Conservation (phyloP, 2,329 filamentous ascomycete genomes). For the Penicillium sp. region DNA sequence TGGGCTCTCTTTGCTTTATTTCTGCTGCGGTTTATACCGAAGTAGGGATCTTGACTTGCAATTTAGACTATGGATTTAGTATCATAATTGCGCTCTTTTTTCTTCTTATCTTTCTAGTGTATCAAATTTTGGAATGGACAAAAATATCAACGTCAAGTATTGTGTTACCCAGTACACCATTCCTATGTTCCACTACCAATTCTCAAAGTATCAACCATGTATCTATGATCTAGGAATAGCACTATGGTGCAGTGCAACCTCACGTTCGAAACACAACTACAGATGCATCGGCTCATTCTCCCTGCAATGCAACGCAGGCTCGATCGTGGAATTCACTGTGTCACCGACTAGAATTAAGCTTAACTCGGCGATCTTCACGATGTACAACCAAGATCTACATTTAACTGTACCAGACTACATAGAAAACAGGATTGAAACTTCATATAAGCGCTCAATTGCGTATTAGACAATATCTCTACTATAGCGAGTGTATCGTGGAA, state of each 20-base stretch:
- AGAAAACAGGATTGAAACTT: not conserved
- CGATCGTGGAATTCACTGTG: not conserved
- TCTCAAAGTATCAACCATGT: not conserved
- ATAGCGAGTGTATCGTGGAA: slow-evolving; percentile 30
- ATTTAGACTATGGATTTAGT: slow-evolving; percentile 29
- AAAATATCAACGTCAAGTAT: not conserved
- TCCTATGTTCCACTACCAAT: not conserved
- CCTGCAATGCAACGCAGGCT: not conserved
- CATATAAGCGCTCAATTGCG: slow-evolving; percentile 24
- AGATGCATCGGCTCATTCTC: not conserved
- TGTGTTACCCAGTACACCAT: not conserved
- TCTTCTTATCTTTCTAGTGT: not conserved
- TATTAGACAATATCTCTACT: slow-evolving; percentile 33
- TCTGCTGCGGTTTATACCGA: slow-evolving; percentile 1
- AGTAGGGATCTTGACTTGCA: slow-evolving; percentile 17
- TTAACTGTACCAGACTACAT: not conserved
- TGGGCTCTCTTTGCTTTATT: slow-evolving; percentile 19
- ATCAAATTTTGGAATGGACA: not conserved
- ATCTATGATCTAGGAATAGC: too few relatives aligned
- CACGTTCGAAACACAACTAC: slow-evolving; percentile 4
- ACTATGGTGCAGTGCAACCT: not conserved
- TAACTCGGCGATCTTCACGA: slow-evolving; percentile 5
- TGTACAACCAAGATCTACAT: not conserved
- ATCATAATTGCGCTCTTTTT: slow-evolving; percentile 21
- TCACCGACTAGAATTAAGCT: slow-evolving; percentile 1